Evolutionary conservation across 2,329 filamentous ascomycete genomes (phyloP).

Genomic region (Fusarium musae): DNA sequence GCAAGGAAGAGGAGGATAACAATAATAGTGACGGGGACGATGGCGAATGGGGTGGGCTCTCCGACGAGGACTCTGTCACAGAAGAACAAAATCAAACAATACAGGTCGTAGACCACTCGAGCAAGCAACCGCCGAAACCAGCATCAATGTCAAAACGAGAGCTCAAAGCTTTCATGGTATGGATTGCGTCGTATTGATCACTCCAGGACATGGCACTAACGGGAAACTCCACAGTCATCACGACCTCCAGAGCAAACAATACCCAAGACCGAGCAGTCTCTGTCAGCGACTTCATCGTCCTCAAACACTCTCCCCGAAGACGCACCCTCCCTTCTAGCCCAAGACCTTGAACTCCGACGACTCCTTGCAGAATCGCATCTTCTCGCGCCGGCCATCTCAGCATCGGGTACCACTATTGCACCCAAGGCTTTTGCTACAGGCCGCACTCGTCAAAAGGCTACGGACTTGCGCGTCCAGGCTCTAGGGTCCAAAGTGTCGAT

Average conservation of each 20-base stretch:
- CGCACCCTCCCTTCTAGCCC: conserved; percentile 78
- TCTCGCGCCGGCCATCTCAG: conserved; percentile 64
- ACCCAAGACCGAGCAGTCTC: conserved; percentile 28
- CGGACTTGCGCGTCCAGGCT: conserved; percentile 84
- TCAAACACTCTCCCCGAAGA: conserved; percentile 62
- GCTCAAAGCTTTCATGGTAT: conserved; percentile 81
- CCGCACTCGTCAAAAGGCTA: conserved; percentile 80
- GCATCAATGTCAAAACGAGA: conserved; percentile 72
- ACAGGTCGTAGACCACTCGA: conserved; percentile 72
- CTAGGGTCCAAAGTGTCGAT: conserved; percentile 83
- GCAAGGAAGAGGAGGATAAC: conserved; percentile 50
- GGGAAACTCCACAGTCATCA: conserved; percentile 53
- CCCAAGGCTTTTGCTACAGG: conserved; percentile 65
- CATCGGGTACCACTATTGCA: conserved; percentile 51
- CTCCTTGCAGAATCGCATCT: conserved; percentile 93
- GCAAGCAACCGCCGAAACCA: conserved; percentile 50
- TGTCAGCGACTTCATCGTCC: conserved; percentile 41
- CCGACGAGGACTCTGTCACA: conserved; percentile 36
- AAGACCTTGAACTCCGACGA: conserved; percentile 91
- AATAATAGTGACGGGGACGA: conserved; percentile 39
- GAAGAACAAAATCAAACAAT: conserved; percentile 52
- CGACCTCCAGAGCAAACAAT: conserved; percentile 56
- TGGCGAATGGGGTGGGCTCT: conserved; percentile 46
- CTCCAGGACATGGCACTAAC: not conserved
- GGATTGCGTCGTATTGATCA: not conserved